Conservation (phyloP, 2,329 filamentous ascomycete genomes). For the Pseudocercospora cruenta region DNA sequence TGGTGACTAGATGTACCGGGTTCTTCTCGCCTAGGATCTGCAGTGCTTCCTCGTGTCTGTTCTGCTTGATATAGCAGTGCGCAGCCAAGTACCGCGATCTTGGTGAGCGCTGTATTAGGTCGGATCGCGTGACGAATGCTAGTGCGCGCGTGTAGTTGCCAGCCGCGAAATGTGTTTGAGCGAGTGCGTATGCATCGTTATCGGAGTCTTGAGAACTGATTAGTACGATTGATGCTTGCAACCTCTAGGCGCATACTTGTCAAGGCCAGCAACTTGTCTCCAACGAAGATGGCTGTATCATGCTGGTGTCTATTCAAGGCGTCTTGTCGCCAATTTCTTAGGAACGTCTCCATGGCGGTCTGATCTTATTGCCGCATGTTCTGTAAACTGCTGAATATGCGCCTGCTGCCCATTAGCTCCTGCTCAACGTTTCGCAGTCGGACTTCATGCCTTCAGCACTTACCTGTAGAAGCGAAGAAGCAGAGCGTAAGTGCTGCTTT, state of each 20-base stretch:
- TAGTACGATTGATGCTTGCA: background rate
- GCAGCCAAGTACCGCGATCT: constrained; percentile 91
- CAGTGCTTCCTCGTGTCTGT: constrained; percentile 86
- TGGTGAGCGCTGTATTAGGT: constrained; percentile 78
- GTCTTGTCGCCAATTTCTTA: constrained; percentile 93
- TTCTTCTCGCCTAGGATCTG: constrained; percentile 87
- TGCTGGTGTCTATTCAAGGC: constrained; percentile 95
- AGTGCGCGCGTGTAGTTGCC: constrained; percentile 94
- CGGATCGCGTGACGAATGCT: constrained; percentile 79
- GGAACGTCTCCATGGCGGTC: constrained; percentile 81
- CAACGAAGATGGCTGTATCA: constrained; percentile 94
- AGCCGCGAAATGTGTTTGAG: constrained; percentile 95
- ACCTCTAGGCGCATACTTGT: constrained; percentile 66
- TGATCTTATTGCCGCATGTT: constrained; percentile 12
- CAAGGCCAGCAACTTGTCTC: constrained; percentile 92
- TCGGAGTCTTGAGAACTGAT: constrained; percentile 69
- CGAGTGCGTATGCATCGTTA: constrained; percentile 93
- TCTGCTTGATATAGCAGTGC: constrained; percentile 92
- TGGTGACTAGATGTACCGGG: constrained; percentile 81
- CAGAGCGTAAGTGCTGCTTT: constrained; percentile 2
- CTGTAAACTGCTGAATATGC: constrained; percentile 6
- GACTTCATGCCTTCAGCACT: constrained; percentile 5
- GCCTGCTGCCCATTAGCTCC: background rate
- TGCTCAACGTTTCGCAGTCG: background rate
- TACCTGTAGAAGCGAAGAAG: constrained; percentile 24